Base-by-base conservation (phyloP, 2,329 filamentous ascomycete genomes). In the Nemania bipapillata region DNA sequence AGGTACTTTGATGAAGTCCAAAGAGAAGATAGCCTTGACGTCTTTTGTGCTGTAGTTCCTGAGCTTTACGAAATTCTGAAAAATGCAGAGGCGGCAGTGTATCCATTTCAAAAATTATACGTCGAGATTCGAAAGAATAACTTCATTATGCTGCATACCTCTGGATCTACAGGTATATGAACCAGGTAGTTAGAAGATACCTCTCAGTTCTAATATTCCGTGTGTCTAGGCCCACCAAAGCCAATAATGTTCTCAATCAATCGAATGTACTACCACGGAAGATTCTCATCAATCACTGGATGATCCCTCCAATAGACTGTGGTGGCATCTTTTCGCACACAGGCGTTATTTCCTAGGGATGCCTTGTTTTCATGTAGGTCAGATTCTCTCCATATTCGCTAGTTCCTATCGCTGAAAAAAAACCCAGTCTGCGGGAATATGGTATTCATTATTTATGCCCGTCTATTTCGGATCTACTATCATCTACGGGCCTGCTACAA, bases 131-230 rank as follows among this genome's bases (percentile, higher is more conserved):
- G 37, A 9, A 54, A 56, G n/a, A 20, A 56, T 5, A 56, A 63
- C 24, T 63, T 63, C 20, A 63, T 63, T 50, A 63, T 63, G 12
- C 26, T 63, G 11, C 60, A 63, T 24, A 63, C 60, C 17, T 63
- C 60, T 9, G 60, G 60, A 37, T 63, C 60, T 42, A 63, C 60
- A 9, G 60, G 60, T 63, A 11, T 47, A n/a, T n/a, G n/a, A n/a
- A n/a, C n/a, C n/a, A n/a, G n/a, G 60, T 28, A n/a, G 15, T 17
- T 45, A 17, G 8, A 5, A 15, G 12, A 22, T 24, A 1, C 1
- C 17, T 30, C 26, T 15, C 40, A 7, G 20, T n/a, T 3, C 30
- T 17, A 9, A 55, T 9, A 1, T 12, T 50, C 42, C 8, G 42
- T n/a, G n/a, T 49, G 9, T 35, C 20, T 49, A 63, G 60, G 60